Conservation (phyloP, 2,329 filamentous ascomycete genomes). For the Fusarium chlamydosporum region DNA sequence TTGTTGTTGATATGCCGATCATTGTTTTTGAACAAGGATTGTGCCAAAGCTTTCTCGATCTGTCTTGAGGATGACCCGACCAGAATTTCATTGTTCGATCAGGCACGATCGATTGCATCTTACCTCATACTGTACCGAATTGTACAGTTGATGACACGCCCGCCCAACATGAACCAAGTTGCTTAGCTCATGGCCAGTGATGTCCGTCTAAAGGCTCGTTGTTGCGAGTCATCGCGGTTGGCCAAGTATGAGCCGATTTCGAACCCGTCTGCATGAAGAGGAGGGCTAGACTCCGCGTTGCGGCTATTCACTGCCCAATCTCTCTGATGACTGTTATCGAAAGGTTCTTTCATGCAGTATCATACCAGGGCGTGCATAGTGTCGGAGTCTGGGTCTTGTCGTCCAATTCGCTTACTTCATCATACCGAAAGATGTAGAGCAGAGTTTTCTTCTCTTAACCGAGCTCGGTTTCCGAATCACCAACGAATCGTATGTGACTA, state of each 20-base stretch:
- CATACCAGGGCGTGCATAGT: constrained; percentile 10
- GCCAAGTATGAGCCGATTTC: constrained; percentile 2
- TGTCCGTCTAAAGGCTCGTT: constrained; percentile 9
- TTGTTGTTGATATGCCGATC: constrained; percentile 39
- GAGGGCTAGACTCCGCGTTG: constrained; percentile 7
- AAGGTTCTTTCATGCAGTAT: constrained; percentile 7
- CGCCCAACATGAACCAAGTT: constrained; percentile 5
- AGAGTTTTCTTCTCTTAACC: constrained; percentile 25
- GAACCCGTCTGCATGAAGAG: constrained; percentile 2
- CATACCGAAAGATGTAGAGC: constrained; percentile 10
- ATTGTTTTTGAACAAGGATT: constrained; percentile 17
- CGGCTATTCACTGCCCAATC: not conserved
- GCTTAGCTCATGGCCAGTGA: constrained; percentile 19
- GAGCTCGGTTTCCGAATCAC: not conserved
- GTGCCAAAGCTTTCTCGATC: constrained; percentile 21
- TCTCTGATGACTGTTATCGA: constrained; percentile 2
- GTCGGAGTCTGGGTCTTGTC: constrained; percentile 1
- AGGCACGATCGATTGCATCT: constrained; percentile 19
- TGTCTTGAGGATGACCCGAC: constrained; percentile 4
- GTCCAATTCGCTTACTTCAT: constrained; percentile 3
- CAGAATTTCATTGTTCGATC: constrained; percentile 15
- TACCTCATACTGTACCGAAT: constrained; percentile 23
- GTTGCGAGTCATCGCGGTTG: constrained; percentile 23
- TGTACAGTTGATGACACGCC: constrained; percentile 9
- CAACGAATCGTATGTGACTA: constrained; percentile 17